Percentiles rank a stretch among this genome's conserved stretches.
Conservation (phyloP, 2,329 filamentous ascomycete genomes). For the Neopestalotiopsis sp. region DNA sequence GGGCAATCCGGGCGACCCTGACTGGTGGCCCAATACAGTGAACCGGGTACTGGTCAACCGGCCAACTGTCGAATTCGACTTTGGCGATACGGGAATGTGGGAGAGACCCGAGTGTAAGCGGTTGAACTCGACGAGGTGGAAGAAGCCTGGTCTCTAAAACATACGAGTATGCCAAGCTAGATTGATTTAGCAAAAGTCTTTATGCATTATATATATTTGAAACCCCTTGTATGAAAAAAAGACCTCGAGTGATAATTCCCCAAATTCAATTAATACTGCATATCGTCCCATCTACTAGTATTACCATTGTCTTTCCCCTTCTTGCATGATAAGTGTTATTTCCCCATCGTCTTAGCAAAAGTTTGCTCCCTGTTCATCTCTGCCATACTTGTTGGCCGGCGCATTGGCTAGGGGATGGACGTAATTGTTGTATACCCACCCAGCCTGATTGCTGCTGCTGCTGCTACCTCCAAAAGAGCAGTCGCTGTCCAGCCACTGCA, state of each 20-base stretch:
- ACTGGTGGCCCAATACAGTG: neutral
- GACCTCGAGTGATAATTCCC: too few species aligned
- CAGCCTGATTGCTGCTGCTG: neutral
- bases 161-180: too few species aligned
- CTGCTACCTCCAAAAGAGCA: neutral
- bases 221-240: too few species aligned
- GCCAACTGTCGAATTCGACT: neutral
- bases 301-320: too few species aligned
- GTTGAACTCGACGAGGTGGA: too few species aligned
- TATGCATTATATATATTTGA: too few species aligned
- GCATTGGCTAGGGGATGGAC: neutral
- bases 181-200: too few species aligned
- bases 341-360: neutral
- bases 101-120: too few species aligned
- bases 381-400: slow-evolving; percentile 2
- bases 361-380: neutral
- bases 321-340: neutral
- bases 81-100: too few species aligned
- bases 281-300: too few species aligned
- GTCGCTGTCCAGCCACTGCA: neutral
- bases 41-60: neutral
- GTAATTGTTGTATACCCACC: slow-evolving; percentile 7
- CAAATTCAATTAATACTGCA: too few species aligned
- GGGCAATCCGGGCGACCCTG: neutral
- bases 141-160: too few species aligned